Conservation (phyloP, 2,329 filamentous ascomycete genomes). For the Fusarium anguioides region DNA sequence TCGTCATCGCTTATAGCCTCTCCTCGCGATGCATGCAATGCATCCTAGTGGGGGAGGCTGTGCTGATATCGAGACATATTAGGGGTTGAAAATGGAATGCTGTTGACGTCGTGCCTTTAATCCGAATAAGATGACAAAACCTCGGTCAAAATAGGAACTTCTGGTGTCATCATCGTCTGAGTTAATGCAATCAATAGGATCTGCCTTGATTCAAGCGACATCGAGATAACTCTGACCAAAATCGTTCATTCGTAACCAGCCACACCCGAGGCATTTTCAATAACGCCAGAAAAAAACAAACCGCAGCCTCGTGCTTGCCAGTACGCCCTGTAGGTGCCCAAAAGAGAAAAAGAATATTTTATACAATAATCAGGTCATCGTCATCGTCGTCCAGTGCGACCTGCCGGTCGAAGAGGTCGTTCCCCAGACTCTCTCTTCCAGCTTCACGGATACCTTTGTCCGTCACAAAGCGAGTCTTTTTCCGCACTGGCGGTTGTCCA, state of each 20-base stretch:
- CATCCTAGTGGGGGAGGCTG: not conserved
- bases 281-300: slow-evolving; percentile 41
- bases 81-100: not conserved
- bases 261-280: slow-evolving; percentile 30
- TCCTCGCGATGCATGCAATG: not conserved
- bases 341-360: slow-evolving; percentile 35
- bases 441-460: slow-evolving; percentile 82
- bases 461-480: slow-evolving; percentile 84
- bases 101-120: slow-evolving; percentile 15
- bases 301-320: slow-evolving; percentile 27
- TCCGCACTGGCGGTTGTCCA: slow-evolving; percentile 62
- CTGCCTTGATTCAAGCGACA: slow-evolving; percentile 33
- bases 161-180: not conserved
- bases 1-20: not conserved
- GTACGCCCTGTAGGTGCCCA: slow-evolving; percentile 26
- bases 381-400: slow-evolving; percentile 58
- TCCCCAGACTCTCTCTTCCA: slow-evolving; percentile 77
- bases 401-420: slow-evolving; percentile 55
- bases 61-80: not conserved
- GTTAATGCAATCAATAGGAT: slow-evolving; percentile 17
- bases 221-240: slow-evolving; percentile 33
- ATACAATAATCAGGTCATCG: slow-evolving; percentile 64
- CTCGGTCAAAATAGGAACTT: not conserved
- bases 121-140: not conserved
- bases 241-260: slow-evolving; percentile 44